Evolutionary conservation across 2,329 filamentous ascomycete genomes (phyloP), one percentile per base, ranked within the genome.

Genomic region (Polytolypa hystricis): DNA sequence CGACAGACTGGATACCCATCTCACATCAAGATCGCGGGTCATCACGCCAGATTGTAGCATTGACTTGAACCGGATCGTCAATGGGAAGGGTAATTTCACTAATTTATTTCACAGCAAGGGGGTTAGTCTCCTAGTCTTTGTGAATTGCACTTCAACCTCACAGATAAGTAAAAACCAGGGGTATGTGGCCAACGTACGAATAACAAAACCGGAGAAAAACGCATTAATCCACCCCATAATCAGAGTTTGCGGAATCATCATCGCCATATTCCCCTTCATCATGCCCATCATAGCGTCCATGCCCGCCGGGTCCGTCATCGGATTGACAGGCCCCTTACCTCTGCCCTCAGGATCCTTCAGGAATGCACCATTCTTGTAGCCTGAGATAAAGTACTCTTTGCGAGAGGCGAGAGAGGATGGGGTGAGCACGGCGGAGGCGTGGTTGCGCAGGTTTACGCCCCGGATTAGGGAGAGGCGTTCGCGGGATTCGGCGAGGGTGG

Each of bases 261-360:
- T 98, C 46, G 91, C 89, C 83, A 98, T 94, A 58, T 98, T 94
- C 40, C 87, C 87, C 74, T 98, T 98, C 84, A 98, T 93, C 85
- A 94, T 94, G 49, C 91, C 89, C 91, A 98, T 98, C 91, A 98
- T 98, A 49, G 87, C 89, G 57, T 98, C 93, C 91, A 98, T 98
- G 40, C 84, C 85, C 32, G 81, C 81, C 15, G 93, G 93, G 59
- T 98, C 91, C 8, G 81, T 84, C 76, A 98, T 86, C 3, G 91
- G 91, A 63, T 96, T 98, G 25, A 84, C 77, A 14, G 86, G 81
- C 3, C 86, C 81, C 64, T 95, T 84, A 35, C 87, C 87, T 55
- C 82, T 79, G 53, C 71, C 76, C 37, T 91, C 84, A 2, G 86
- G 87, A 45, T 93, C 84, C 57, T 94, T 95, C 32, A 98, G 69